These are phyloP conservation scores for Talaromyces liani DNA, from an alignment of 495 filamentous ascomycete species.

Conservation along the genomic window DNA sequence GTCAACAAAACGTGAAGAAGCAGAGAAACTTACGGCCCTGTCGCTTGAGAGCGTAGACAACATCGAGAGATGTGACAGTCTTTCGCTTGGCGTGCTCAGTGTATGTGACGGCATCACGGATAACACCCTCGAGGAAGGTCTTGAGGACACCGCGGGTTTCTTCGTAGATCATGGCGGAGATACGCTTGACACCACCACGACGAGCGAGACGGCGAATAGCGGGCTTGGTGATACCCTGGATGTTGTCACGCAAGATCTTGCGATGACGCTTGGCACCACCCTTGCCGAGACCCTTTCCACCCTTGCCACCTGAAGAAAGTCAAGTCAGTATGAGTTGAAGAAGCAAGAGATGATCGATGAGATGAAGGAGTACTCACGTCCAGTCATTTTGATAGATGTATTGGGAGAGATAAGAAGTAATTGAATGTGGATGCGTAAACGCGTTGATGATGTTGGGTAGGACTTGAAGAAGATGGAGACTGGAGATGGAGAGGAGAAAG, in stretches of 20 bases:
- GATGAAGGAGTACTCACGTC: conserved; percentile 43
- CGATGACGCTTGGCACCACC: conserved; percentile 84
- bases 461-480: conserved; percentile 19
- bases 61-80: conserved; percentile 95
- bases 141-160: conserved; percentile 99
- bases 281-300: conserved; percentile 99
- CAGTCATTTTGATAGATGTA: conserved; percentile 47
- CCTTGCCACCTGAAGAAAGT: conserved; percentile 68
- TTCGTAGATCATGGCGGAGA: conserved; percentile 97
- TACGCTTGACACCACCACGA: conserved; percentile 99
- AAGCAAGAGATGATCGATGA: conserved; percentile 11
- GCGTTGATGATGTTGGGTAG: conserved; percentile 22
- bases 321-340: conserved; percentile 29
- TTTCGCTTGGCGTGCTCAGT: conserved; percentile 98
- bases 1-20: conserved; percentile 17
- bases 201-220: conserved; percentile 99
- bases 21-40: conserved; percentile 64
- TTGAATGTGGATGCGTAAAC: conserved; percentile 11
- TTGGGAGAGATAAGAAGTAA: conserved; percentile 21
- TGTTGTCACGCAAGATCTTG: conserved; percentile 99
- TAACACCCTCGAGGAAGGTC: conserved; percentile 99
- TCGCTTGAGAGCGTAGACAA: conserved; percentile 95
- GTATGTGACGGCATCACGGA: conserved; percentile 98
- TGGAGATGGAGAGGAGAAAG: conserved; percentile 36
- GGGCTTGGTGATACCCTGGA: conserved; percentile 98